Conservation (phyloP, 441 rosid genomes). For the Adansonia rubrostipa region DNA sequence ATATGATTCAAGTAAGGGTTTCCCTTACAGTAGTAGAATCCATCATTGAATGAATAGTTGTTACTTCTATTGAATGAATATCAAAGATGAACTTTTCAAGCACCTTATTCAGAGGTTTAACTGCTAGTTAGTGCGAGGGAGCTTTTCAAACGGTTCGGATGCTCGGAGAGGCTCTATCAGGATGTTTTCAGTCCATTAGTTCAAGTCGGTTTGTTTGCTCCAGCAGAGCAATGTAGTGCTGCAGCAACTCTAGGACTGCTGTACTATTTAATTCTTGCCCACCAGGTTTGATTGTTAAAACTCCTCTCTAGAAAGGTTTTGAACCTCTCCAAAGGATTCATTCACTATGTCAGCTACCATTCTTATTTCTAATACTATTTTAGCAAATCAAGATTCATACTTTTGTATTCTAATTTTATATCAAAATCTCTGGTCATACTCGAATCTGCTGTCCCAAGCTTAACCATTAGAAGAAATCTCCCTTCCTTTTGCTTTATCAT, state of each 20-base stretch:
- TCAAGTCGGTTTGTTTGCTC: slow-evolving; percentile 68
- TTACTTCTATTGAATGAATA: slow-evolving; percentile 28
- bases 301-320: slow-evolving; percentile 5
- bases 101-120: slow-evolving; percentile 43
- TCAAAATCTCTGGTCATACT: neutral
- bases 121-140: slow-evolving; percentile 69
- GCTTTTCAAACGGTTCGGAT: slow-evolving; percentile 63
- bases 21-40: slow-evolving; percentile 19
- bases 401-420: neutral
- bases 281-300: slow-evolving; percentile 48
- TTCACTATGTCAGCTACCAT: neutral
- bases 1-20: slow-evolving; percentile 63
- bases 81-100: slow-evolving; percentile 30
- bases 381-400: neutral
- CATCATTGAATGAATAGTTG: slow-evolving; percentile 2
- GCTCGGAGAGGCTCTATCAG: slow-evolving; percentile 56
- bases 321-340: neutral
- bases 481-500: neutral
- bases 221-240: slow-evolving; percentile 66
- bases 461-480: neutral
- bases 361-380: neutral
- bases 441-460: neutral
- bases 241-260: slow-evolving; percentile 64
- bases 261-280: slow-evolving; percentile 52
- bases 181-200: slow-evolving; percentile 53